A percentile compares a stretch with the other conserved stretches of the same genome.
Conservation (phyloP, 1,284 basidiomycete genomes). For the Boletus sp. region DNA sequence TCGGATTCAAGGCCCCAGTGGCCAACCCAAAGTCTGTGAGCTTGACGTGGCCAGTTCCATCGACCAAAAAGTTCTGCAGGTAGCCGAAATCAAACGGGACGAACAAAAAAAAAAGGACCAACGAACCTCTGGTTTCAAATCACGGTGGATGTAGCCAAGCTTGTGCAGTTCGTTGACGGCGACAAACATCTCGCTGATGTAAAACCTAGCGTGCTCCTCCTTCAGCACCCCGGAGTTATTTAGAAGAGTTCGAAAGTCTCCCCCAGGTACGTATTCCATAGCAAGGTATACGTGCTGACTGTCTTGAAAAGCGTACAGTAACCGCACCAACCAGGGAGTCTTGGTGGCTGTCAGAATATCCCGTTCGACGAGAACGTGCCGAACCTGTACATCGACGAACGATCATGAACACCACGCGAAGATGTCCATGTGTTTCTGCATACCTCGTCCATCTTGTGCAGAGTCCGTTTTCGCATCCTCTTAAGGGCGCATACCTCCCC, state of each 20-base stretch:
- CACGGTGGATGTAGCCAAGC: conserved; percentile 94
- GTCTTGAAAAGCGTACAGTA: conserved; percentile 95
- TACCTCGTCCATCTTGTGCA: conserved; percentile 97
- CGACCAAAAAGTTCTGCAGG: conserved; percentile 91
- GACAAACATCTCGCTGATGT: conserved; percentile 95
- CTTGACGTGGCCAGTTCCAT: conserved; percentile 95
- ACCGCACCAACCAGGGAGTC: conserved; percentile 89
- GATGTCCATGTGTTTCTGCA: background rate
- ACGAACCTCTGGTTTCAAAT: conserved; percentile 91
- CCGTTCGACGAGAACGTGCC: conserved; percentile 93
- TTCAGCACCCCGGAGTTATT: conserved; percentile 97
- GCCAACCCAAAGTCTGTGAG: conserved; percentile 98
- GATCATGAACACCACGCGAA: conserved; percentile 6
- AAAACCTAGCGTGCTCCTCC: conserved; percentile 92
- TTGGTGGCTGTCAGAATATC: conserved; percentile 95
- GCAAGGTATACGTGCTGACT: conserved; percentile 86
- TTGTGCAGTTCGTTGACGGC: conserved; percentile 90
- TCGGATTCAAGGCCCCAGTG: conserved; percentile 93
- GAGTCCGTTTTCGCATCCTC: conserved; percentile 90
- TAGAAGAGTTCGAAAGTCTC: conserved; percentile 90
- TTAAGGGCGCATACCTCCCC: conserved; percentile 94
- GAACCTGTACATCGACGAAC: conserved; percentile 49
- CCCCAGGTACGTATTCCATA: conserved; percentile 98
- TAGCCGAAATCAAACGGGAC: background rate
- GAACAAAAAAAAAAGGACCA: background rate